phyloP scores from a whole-genome alignment of 1,284 basidiomycete species.

The Apiotrichum gamsii region DNA sequence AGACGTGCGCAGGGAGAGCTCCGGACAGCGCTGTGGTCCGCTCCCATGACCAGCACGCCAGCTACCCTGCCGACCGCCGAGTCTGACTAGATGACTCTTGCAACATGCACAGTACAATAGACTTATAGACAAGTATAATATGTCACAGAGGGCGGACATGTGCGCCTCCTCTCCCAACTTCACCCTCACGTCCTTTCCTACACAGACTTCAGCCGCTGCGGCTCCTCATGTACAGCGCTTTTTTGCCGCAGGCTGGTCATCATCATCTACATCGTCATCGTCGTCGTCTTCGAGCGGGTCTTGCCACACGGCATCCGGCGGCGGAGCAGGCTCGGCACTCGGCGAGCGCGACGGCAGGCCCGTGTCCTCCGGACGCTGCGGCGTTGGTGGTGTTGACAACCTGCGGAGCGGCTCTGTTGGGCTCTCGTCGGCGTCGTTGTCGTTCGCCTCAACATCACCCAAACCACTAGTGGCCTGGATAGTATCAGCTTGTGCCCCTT shows the following conservation, averaged over 20 bases:
- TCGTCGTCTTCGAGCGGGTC: constrained; percentile 12
- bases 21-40: no score
- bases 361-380: background rate
- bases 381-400: constrained; percentile 3
- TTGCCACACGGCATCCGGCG: constrained; percentile 5
- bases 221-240: no score
- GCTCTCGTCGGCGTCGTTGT: background rate
- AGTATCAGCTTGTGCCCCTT: no score
- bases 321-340: constrained; percentile 7
- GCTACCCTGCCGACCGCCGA: no score
- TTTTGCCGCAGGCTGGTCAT: background rate
- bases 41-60: no score
- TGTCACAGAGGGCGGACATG: no score
- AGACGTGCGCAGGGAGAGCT: no score
- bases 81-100: no score
- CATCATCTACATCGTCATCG: constrained; percentile 3
- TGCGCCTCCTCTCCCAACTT: background rate
- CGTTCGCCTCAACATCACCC: background rate
- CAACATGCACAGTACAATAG: no score
- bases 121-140: no score
- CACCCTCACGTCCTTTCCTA: constrained; percentile 1
- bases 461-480: background rate
- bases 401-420: no score
- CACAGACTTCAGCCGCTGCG: background rate
- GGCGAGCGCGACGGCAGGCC: constrained; percentile 8